These are phyloP conservation scores for Backusella luteola DNA, from an alignment of 192 early-diverging fungal genomes.

Conservation along the genomic window DNA sequence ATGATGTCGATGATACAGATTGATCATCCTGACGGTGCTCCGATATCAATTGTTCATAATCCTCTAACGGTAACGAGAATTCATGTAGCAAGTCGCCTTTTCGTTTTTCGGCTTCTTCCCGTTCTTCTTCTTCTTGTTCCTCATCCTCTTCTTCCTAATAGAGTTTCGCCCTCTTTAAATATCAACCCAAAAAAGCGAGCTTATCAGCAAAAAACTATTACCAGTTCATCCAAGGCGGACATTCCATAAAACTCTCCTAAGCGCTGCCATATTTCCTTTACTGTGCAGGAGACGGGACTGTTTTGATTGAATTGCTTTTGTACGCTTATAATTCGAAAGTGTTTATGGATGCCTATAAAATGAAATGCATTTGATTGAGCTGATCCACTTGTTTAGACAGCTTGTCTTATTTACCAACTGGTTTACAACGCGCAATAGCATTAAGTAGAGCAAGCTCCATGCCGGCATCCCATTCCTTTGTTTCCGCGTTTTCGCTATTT, in stretches of 20 bases:
- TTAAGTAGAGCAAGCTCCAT: conserved; percentile 52
- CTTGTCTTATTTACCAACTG: conserved; percentile 41
- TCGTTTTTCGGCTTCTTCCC: conserved; percentile 36
- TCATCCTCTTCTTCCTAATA: conserved; percentile 42
- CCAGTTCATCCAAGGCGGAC: conserved; percentile 47
- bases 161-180: too few relatives aligned
- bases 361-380: background rate
- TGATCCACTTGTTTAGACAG: background rate
- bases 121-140: conserved; percentile 27
- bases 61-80: conserved; percentile 46
- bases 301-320: conserved; percentile 47
- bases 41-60: conserved; percentile 46
- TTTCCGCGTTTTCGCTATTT: background rate
- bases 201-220: conserved; percentile 2
- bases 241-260: conserved; percentile 45
- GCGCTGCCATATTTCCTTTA: conserved; percentile 47
- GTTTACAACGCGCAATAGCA: conserved; percentile 47
- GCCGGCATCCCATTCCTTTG: conserved; percentile 43
- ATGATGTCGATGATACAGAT: conserved; percentile 5
- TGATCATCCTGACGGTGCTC: conserved; percentile 43
- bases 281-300: conserved; percentile 37
- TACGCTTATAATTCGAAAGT: conserved; percentile 54
- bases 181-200: too few relatives aligned
- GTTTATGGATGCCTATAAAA: conserved; percentile 49
- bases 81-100: conserved; percentile 34